Evolutionary conservation across 176 grass and related monocot genomes (phyloP).

Genomic region (Oropetium thomaeum): DNA sequence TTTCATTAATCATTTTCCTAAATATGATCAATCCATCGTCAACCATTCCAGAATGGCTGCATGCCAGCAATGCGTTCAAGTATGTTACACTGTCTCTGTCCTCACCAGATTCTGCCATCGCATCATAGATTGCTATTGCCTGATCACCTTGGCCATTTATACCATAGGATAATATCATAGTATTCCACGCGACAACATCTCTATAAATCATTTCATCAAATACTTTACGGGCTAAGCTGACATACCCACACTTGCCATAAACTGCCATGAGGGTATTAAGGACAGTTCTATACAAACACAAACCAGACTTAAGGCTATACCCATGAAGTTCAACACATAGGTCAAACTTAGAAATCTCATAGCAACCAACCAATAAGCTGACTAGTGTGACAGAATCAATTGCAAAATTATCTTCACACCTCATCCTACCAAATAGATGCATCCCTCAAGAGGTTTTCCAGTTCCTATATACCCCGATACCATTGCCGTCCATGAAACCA

Average conservation of each 20-base stretch:
- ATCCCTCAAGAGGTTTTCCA: constrained; percentile 54
- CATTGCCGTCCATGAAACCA: constrained; percentile 77
- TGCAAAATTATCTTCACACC: constrained; percentile 38
- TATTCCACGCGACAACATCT: constrained; percentile 63
- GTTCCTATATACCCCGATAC: constrained; percentile 59
- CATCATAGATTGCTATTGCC: constrained; percentile 54
- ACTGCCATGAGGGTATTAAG: constrained; percentile 66
- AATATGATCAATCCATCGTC: constrained; percentile 55
- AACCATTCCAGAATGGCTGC: constrained; percentile 66
- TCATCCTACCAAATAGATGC: constrained; percentile 54
- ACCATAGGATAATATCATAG: constrained; percentile 72
- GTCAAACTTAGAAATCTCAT: constrained; percentile 54
- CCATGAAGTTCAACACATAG: constrained; percentile 60
- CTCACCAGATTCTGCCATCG: constrained; percentile 48
- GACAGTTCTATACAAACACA: constrained; percentile 49
- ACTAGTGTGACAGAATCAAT: constrained; percentile 55
- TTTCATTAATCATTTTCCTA: constrained; percentile 58
- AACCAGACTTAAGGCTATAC: constrained; percentile 56
- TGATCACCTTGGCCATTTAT: constrained; percentile 61
- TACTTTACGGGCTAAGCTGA: constrained; percentile 41
- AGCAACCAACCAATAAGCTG: constrained; percentile 57
- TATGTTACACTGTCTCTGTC: constrained; percentile 59
- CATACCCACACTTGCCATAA: constrained; percentile 76
- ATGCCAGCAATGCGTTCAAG: constrained; percentile 62
- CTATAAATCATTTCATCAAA: constrained; percentile 62